These are phyloP conservation scores for Hortiboletus flavorubellus DNA, from an alignment of 768 basidiomycete species.

Conservation along the genomic window DNA sequence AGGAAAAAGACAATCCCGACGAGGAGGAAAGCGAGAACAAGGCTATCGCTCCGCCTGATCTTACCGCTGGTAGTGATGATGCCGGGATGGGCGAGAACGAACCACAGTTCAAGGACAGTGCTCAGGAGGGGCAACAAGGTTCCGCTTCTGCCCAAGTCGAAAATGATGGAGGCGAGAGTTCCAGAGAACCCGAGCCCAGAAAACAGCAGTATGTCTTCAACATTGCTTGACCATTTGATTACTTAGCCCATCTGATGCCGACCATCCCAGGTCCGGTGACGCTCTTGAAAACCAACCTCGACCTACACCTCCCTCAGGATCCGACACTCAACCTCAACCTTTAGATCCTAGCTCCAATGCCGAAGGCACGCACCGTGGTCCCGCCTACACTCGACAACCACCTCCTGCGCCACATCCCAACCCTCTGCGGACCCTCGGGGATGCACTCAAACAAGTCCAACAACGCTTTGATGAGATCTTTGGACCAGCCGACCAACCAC, in stretches of 20 bases:
- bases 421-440: constrained; percentile 77
- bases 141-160: constrained; percentile 14
- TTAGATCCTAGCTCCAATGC: constrained; percentile 34
- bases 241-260: background rate
- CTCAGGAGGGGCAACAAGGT: constrained; percentile 22
- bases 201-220: constrained; percentile 15
- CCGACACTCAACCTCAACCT: constrained; percentile 8
- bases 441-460: constrained; percentile 76
- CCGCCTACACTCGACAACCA: constrained; percentile 38
- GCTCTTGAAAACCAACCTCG: constrained; percentile 8
- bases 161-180: constrained; percentile 19
- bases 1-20: constrained; percentile 30
- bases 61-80: constrained; percentile 28
- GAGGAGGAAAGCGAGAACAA: constrained; percentile 26
- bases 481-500: constrained; percentile 35
- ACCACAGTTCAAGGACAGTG: constrained; percentile 16
- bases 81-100: constrained; percentile 14
- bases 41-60: constrained; percentile 37
- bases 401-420: constrained; percentile 39
- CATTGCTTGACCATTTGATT: background rate
- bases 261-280: constrained; percentile 11
- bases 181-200: constrained; percentile 20
- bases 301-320: background rate
- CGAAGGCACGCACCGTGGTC: constrained; percentile 46
- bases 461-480: constrained; percentile 84